Conservation (phyloP, 352 stramenopile genomes). For the Pythium sp. region DNA sequence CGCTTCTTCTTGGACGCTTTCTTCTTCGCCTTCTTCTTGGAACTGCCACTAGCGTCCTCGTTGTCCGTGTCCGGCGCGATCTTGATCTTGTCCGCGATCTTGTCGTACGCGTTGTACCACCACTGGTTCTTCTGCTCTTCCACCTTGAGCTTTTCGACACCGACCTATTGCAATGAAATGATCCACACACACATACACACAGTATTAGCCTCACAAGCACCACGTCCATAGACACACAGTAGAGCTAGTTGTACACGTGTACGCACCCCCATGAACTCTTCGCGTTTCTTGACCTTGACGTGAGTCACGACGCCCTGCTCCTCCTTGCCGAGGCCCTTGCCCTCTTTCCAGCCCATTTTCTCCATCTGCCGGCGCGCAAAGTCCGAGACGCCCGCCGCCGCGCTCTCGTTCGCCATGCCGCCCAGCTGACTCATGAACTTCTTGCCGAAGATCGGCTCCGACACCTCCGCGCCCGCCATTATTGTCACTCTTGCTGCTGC, state of each 20-base stretch:
- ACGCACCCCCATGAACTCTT: conserved; percentile 85
- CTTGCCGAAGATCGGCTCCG: conserved; percentile 78
- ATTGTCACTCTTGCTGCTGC: neutral
- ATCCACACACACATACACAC: neutral
- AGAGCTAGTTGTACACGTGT: neutral
- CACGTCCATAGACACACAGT: neutral
- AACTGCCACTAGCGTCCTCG: conserved; percentile 41
- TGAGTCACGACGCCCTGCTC: conserved; percentile 92
- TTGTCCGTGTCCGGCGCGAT: conserved; percentile 67
- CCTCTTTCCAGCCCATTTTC: conserved; percentile 96
- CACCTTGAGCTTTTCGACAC: conserved; percentile 69
- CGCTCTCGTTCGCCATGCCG: conserved; percentile 79
- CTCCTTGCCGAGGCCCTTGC: conserved; percentile 95
- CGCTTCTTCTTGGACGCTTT: conserved; percentile 43
- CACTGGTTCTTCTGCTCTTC: conserved; percentile 75
- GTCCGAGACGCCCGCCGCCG: conserved; percentile 56
- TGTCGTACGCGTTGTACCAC: conserved; percentile 89
- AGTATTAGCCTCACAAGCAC: neutral
- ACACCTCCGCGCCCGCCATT: conserved; percentile 11
- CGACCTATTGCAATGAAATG: conserved; percentile 35
- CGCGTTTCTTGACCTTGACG: conserved; percentile 92
- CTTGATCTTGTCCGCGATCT: conserved; percentile 85
- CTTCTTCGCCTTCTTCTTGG: conserved; percentile 55
- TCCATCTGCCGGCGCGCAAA: conserved; percentile 89
- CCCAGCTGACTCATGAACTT: conserved; percentile 77